A percentile compares a stretch with the other conserved stretches of the same genome.
These are phyloP conservation scores for Beauveria sp. DNA, from an alignment of 2,329 filamentous ascomycete genomes.

Conservation along the genomic window DNA sequence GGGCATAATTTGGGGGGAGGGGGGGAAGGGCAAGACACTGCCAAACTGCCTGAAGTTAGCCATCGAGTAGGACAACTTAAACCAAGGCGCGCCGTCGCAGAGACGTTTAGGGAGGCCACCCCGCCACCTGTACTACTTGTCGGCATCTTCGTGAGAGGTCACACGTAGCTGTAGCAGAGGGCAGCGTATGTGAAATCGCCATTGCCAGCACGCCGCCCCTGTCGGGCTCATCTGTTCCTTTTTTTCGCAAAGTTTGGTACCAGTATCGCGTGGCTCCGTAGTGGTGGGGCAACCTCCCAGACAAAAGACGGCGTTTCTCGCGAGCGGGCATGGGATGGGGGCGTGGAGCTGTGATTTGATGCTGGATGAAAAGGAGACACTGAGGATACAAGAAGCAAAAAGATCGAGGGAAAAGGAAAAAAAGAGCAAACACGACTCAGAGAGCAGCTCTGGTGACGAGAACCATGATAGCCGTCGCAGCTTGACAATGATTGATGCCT, in stretches of 20 bases:
- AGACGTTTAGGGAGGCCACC: background rate
- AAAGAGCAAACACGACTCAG: background rate
- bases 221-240: background rate
- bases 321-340: background rate
- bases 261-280: background rate
- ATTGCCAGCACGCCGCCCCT: background rate
- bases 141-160: background rate
- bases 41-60: background rate
- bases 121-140: background rate
- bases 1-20: too few species aligned
- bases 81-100: background rate
- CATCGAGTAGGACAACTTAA: background rate
- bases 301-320: slow-evolving; percentile 6
- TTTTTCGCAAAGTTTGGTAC: background rate
- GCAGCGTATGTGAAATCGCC: background rate
- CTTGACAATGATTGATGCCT: background rate
- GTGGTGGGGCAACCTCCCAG: background rate
- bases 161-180: background rate
- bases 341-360: slow-evolving; percentile 6
- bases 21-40: background rate
- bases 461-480: background rate
- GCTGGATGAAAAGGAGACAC: background rate
- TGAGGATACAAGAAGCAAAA: background rate
- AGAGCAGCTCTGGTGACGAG: background rate
- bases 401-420: background rate